These are phyloP conservation scores for Capsicum rhomboideum DNA, from an alignment of 257 asterid genomes.

Conservation along the genomic window DNA sequence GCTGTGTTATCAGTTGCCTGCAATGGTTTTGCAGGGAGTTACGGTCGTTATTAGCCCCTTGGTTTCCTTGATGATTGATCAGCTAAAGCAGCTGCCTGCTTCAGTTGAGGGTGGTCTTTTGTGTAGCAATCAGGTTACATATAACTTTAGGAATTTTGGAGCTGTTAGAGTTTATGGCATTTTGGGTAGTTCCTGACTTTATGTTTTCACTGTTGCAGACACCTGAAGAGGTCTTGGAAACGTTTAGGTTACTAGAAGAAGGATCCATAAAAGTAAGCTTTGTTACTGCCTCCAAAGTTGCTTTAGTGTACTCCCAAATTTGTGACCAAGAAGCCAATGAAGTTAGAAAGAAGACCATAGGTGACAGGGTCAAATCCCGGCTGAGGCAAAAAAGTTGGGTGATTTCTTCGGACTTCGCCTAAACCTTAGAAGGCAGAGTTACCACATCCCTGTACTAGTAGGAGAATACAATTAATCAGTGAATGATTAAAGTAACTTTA, in stretches of 20 bases:
- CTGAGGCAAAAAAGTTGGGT: not conserved
- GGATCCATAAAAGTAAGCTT: conserved; percentile 63
- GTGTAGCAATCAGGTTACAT: conserved; percentile 76
- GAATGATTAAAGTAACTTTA: not conserved
- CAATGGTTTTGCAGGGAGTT: conserved; percentile 66
- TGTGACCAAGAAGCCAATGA: not conserved
- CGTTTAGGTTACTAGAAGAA: conserved; percentile 59
- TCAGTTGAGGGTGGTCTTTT: conserved; percentile 73
- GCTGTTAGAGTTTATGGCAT: not conserved
- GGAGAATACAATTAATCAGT: not conserved
- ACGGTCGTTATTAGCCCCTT: conserved; percentile 90
- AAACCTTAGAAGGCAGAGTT: not conserved
- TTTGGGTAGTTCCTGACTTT: conserved; percentile 11
- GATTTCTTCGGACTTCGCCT: not conserved
- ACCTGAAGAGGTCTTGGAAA: conserved; percentile 64
- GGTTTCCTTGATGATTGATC: conserved; percentile 95
- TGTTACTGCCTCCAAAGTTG: not conserved
- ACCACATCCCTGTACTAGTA: not conserved
- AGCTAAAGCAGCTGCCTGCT: conserved; percentile 77
- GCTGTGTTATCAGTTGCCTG: conserved; percentile 82
- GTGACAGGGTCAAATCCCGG: not conserved
- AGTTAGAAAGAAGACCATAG: not conserved
- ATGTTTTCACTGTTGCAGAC: conserved; percentile 38
- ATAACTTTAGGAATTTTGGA: conserved; percentile 2
- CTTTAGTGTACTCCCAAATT: not conserved